phyloP scores from a whole-genome alignment of 2,329 filamentous ascomycete genomes.

The Alternaria sp. region DNA sequence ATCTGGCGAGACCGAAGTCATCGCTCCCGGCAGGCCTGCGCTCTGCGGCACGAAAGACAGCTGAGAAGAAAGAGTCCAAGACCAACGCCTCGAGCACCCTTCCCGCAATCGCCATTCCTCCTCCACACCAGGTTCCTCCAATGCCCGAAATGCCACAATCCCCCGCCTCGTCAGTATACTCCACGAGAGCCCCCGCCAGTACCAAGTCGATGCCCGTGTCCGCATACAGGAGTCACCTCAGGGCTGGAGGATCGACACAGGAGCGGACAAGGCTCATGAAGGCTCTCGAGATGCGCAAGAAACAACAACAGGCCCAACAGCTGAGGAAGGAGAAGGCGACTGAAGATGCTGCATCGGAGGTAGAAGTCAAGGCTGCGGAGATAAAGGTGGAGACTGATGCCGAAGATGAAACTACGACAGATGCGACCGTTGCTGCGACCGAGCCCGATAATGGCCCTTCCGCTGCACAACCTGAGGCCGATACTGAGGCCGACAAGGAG shows the following conservation, averaged over 20 bases:
- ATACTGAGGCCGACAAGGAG: slow-evolving; percentile 15
- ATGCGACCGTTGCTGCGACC: neutral
- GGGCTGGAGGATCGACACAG: slow-evolving; percentile 70
- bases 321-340: slow-evolving; percentile 29
- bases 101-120: slow-evolving; percentile 39
- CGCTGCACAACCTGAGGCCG: slow-evolving; percentile 8
- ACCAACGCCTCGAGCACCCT: slow-evolving; percentile 41
- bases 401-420: neutral
- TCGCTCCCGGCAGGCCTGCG: slow-evolving; percentile 83
- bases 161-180: slow-evolving; percentile 48
- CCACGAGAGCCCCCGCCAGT: slow-evolving; percentile 48
- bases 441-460: slow-evolving; percentile 2
- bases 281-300: slow-evolving; percentile 87
- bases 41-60: slow-evolving; percentile 43
- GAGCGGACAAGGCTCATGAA: slow-evolving; percentile 95
- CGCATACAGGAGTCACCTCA: slow-evolving; percentile 42
- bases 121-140: slow-evolving; percentile 44
- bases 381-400: neutral
- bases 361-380: slow-evolving; percentile 3
- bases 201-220: slow-evolving; percentile 54
- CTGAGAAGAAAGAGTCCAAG: slow-evolving; percentile 44
- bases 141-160: slow-evolving; percentile 43
- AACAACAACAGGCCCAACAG: slow-evolving; percentile 63
- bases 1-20: slow-evolving; percentile 71
- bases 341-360: slow-evolving; percentile 11